Percentiles rank a stretch among this genome's conserved stretches.
phyloP scores from a whole-genome alignment of 73 alveolate genomes.

The Stentor roeselii region DNA sequence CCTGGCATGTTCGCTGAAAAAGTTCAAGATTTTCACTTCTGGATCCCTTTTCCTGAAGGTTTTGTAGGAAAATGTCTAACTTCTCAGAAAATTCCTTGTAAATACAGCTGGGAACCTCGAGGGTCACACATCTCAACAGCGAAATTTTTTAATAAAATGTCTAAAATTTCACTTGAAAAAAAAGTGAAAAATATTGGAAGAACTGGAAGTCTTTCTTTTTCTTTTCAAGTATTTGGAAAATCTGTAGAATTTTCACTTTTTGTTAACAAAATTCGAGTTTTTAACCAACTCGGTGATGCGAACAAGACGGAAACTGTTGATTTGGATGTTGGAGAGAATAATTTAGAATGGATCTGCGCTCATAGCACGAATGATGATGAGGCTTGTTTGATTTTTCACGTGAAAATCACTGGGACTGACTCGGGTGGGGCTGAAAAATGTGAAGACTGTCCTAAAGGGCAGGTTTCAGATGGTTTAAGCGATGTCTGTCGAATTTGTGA shows the following conservation, averaged over 20 bases:
- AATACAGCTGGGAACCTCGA: constrained; percentile 24
- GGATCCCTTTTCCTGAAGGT: constrained; percentile 13
- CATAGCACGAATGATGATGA: not conserved
- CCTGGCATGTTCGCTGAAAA: not conserved
- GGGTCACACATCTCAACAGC: not conserved
- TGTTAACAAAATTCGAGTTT: not conserved
- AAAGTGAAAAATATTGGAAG: not conserved
- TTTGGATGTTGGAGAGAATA: not conserved
- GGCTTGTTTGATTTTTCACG: not conserved
- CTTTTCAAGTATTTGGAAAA: not conserved
- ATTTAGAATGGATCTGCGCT: not conserved
- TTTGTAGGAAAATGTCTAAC: not conserved
- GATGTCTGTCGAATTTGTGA: not conserved
- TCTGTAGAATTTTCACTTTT: not conserved
- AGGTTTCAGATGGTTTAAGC: not conserved
- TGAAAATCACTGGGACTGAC: not conserved
- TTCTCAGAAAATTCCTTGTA: not conserved
- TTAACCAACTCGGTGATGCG: not conserved
- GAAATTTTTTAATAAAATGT: not conserved
- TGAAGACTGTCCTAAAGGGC: not conserved
- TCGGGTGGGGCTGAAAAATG: not conserved
- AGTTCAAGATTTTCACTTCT: not conserved
- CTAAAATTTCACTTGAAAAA: not conserved
- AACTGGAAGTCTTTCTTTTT: not conserved
- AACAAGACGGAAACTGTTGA: not conserved